Evolutionary conservation across 257 asterid species (phyloP), one percentile per base, ranked within the genome.

Genomic region (Lycium barbarum): DNA sequence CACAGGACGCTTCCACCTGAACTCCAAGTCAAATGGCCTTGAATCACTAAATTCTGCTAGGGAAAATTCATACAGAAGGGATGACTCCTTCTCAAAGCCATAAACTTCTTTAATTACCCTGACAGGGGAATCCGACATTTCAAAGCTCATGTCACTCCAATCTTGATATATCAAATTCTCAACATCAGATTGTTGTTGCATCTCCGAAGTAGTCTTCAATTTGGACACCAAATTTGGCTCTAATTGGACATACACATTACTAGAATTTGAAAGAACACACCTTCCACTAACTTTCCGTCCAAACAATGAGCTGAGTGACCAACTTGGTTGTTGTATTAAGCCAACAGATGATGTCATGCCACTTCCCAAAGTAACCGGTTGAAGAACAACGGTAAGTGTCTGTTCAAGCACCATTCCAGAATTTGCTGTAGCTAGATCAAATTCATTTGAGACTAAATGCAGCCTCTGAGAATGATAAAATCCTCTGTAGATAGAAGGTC

Each of bases 401-500:
- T 97, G 99, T 80, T 92, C 97, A 78, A 97, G 99, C 84, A 91
- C 90, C 40, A 95, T 91, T 62, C 98, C 98, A 45, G 86, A 84
- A 72, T 76, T 88, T 72, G 80, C 86, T 83, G 83, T 79, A 71
- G 85, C 87, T 53, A 90, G 59, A 88, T 82, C 92, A 84, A 87
- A 95, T 81, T 94, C 99, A 45, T 91, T 90, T 13, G 97, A 94
- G 68, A 84, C 90, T 89, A 97, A 88, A 87, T 92, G 97, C 89
- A 97, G 87, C 88, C 97, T 86, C 86, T 97, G 99, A 74, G 99
- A 95, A 82, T 95, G 99, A 88, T 93, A 97, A 86, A 88, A 92
- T 17, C 97, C 98, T 88, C 88, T 85, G 87, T 97, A 95, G 83
- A 95, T 91, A 22, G 98, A 94, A 58, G 99, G 98, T 35, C 99